These are phyloP conservation scores for Mesembryanthemum crystallinum DNA, from an alignment of 148 eudicot genomes.

Conservation along the genomic window DNA sequence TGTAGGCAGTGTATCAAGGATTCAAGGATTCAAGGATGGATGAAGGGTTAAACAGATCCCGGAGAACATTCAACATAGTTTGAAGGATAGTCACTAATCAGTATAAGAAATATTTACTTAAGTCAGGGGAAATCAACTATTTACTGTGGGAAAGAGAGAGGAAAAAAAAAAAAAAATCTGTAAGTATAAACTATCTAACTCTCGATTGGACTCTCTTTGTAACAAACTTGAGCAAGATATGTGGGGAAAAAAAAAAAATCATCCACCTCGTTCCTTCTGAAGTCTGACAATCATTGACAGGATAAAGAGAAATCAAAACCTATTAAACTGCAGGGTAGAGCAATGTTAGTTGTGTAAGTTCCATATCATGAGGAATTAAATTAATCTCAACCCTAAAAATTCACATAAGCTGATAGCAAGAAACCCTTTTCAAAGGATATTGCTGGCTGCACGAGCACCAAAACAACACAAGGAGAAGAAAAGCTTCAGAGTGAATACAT, in stretches of 20 bases:
- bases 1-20: slow-evolving; percentile 8
- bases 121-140: background rate
- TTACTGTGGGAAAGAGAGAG: too few relatives aligned
- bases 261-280: background rate
- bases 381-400: background rate
- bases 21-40: background rate
- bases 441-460: background rate
- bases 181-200: background rate
- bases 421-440: background rate
- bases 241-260: background rate
- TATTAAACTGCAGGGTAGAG: background rate
- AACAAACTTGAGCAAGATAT: background rate
- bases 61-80: background rate
- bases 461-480: background rate
- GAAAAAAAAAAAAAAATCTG: background rate
- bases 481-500: too few relatives aligned
- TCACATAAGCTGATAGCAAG: slow-evolving; percentile 5
- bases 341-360: background rate
- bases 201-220: background rate
- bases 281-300: background rate
- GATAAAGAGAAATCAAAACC: background rate
- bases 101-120: background rate
- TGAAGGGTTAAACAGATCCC: background rate
- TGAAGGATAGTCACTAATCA: background rate
- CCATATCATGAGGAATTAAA: background rate